Evolutionary conservation across 805 yeast species (phyloP), one percentile per base, ranked within the genome.

Genomic region (Grigorovia yakushimaensis): DNA sequence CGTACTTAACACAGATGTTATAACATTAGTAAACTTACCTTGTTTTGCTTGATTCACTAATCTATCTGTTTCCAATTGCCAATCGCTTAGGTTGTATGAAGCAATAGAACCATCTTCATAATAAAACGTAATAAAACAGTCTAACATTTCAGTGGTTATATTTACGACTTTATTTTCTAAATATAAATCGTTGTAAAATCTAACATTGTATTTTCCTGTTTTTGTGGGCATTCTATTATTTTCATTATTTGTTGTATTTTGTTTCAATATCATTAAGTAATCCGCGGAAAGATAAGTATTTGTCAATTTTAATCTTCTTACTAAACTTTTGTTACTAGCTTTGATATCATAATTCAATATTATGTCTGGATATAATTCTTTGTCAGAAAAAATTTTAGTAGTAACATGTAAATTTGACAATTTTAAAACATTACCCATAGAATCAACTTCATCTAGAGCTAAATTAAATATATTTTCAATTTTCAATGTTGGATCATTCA

Each of bases 401-500:
- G 59, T 35, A 18, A 61, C 55, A 42, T 58, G 57, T 7, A 62
- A 49, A 42, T 58, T 54, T 2, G 48, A 36, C 8, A 64, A 50
- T 41, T 54, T 49, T 9, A 65, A 42, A 5, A 54, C 45, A 36
- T 53, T 49, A 1, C 63, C 62, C 23, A 56, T 58, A 6, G 47
- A 44, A 46, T 61, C 59, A 4, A 58, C 37, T 15, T 45, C 41
- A 17, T 61, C 64, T 1, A 61, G 47, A 7, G 56, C 47, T 3
- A 54, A 49, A 21, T 60, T 61, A 13, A 58, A 47, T 9, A 64
- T 50, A 17, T 59, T 58, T 13, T 55, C 55, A 17, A 62, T 49
- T 21, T 53, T 54, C 18, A 65, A 45, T 7, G 62, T 51, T 4
- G 69, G 69, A 46, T 65, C 67, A 46, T 56, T 59, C 24, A 63